A percentile compares a stretch with the other conserved stretches of the same genome.
phyloP scores from a whole-genome alignment of 2,329 filamentous ascomycete species.

The Acrodontium crateriforme region DNA sequence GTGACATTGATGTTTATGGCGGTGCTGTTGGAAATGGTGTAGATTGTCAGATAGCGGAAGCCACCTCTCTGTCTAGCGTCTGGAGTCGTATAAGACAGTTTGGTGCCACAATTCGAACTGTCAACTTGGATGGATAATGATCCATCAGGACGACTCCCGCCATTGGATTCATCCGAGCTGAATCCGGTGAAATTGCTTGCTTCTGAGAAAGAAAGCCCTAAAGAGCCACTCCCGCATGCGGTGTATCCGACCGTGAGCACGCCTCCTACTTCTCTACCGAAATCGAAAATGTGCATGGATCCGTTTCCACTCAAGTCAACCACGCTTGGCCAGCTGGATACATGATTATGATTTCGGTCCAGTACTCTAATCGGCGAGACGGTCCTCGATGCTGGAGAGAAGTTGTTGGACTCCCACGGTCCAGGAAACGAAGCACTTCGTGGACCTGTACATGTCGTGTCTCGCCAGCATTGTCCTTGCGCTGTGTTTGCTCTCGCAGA shows the following conservation, averaged over 20 bases:
- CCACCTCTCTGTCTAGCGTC: slow-evolving; percentile 34
- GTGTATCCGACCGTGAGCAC: slow-evolving; percentile 40
- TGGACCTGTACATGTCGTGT: slow-evolving; percentile 40
- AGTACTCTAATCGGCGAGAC: slow-evolving; percentile 34
- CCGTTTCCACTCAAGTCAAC: too few species aligned
- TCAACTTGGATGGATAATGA: too few species aligned
- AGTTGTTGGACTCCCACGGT: slow-evolving; percentile 45
- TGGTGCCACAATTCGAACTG: too few species aligned
- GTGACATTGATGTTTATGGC: slow-evolving; percentile 24
- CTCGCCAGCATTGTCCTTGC: slow-evolving; percentile 47
- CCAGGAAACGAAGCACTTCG: slow-evolving; percentile 39
- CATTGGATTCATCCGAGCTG: slow-evolving; percentile 30
- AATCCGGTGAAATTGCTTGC: slow-evolving; percentile 31
- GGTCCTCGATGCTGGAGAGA: slow-evolving; percentile 38
- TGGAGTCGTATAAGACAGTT: slow-evolving; percentile 30
- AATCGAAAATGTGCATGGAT: slow-evolving; percentile 50
- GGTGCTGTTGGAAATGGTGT: too few species aligned
- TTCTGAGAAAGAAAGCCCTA: slow-evolving; percentile 30
- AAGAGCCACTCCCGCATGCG: slow-evolving; percentile 22
- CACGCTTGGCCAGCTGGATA: too few species aligned
- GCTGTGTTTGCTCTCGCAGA: too few species aligned
- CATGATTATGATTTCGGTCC: too few species aligned
- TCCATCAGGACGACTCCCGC: too few species aligned
- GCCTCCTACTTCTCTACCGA: slow-evolving; percentile 45
- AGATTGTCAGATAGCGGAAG: slow-evolving; percentile 42